A percentile compares a stretch with the other conserved stretches of the same genome.
phyloP scores from a whole-genome alignment of 306 rosid species.

The Ammopiptanthus mongolicus region DNA sequence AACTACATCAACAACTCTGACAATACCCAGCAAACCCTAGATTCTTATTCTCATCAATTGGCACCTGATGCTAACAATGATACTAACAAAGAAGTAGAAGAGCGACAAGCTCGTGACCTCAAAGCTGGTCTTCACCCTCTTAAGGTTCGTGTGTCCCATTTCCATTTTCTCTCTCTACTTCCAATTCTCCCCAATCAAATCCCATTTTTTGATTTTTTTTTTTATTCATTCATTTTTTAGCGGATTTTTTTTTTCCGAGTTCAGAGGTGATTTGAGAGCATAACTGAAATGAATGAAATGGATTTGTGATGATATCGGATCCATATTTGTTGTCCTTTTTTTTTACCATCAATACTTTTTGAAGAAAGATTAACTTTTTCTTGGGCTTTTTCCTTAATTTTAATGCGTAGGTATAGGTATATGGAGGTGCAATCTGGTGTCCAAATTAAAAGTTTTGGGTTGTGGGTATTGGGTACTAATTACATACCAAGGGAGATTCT shows the following conservation, averaged over 20 bases:
- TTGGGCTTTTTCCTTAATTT: not conserved
- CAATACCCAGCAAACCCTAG: not conserved
- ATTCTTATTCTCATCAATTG: constrained; percentile 24
- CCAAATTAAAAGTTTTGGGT: not conserved
- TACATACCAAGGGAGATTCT: not conserved
- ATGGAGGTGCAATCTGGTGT: not conserved
- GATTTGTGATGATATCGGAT: not conserved
- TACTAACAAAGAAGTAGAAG: constrained; percentile 32
- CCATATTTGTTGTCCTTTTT: not conserved
- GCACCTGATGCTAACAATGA: constrained; percentile 16
- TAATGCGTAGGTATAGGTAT: not conserved
- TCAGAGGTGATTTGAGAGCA: not conserved
- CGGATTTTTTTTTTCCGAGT: not conserved
- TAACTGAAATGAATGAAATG: not conserved
- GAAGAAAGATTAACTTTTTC: not conserved
- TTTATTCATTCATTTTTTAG: not conserved
- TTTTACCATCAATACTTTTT: not conserved
- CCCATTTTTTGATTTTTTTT: not conserved
- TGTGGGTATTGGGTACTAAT: not conserved
- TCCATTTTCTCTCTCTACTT: not conserved
- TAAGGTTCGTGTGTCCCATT: constrained; percentile 21
- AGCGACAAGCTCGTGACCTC: constrained; percentile 40
- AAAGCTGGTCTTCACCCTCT: constrained; percentile 46
- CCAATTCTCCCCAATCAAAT: not conserved
- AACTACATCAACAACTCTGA: constrained; percentile 19